phyloP scores from a whole-genome alignment of 2,329 filamentous ascomycete species.

The Cladophialophora chaetospira region DNA sequence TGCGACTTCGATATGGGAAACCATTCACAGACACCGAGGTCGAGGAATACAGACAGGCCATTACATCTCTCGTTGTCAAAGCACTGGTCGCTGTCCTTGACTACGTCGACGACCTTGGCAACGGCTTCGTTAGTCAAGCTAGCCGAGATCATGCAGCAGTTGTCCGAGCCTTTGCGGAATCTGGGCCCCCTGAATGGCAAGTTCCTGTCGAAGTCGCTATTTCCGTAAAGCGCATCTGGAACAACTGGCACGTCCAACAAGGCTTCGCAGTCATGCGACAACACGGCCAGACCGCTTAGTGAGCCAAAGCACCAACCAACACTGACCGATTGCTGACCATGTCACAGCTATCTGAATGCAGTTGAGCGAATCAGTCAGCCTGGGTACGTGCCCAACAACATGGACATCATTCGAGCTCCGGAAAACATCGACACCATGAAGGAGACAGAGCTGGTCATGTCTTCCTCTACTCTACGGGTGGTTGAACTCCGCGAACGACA shows the following conservation, averaged over 20 bases:
- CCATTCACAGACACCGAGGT: conserved; percentile 20
- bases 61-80: conserved; percentile 16
- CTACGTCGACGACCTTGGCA: conserved; percentile 18
- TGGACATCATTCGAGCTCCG: conserved; percentile 23
- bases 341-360: conserved; percentile 18
- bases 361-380: conserved; percentile 23
- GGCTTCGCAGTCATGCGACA: conserved; percentile 21
- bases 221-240: conserved; percentile 19
- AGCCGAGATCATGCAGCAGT: conserved; percentile 18
- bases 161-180: conserved; percentile 14
- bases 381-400: conserved; percentile 21
- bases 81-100: conserved; percentile 23
- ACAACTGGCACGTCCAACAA: conserved; percentile 23
- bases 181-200: conserved; percentile 17
- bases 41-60: conserved; percentile 20
- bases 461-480: conserved; percentile 11
- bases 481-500: conserved; percentile 19
- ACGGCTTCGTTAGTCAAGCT: conserved; percentile 16
- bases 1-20: conserved; percentile 16
- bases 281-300: conserved; percentile 22
- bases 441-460: conserved; percentile 24
- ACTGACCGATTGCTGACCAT: neutral
- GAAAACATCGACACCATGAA: conserved; percentile 22
- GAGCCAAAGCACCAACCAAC: neutral
- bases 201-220: conserved; percentile 2